Percentiles rank a stretch among this genome's conserved stretches.
Conservation (phyloP, 2,329 filamentous ascomycete genomes). For the Penicillium brevicompactum region DNA sequence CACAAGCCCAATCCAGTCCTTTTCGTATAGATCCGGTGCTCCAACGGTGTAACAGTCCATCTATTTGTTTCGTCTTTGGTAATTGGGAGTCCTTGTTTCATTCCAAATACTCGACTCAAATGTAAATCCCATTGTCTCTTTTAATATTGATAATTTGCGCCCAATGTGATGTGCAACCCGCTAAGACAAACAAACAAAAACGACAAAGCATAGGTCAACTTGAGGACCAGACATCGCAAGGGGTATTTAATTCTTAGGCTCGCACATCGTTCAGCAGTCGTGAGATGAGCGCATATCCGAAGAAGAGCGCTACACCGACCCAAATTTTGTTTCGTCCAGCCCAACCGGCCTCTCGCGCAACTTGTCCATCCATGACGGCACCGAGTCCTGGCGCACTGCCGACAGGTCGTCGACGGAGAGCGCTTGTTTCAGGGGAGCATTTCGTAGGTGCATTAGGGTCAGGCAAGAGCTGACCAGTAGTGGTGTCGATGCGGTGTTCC, state of each 20-base stretch:
- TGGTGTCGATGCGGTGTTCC: constrained; percentile 74
- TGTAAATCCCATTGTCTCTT: too few relatives aligned
- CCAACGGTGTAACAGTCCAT: constrained; percentile 19
- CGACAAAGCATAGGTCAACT: too few relatives aligned
- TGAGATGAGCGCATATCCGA: constrained; percentile 81
- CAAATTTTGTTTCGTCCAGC: constrained; percentile 76
- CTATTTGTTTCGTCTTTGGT: neutral
- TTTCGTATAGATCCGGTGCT: constrained; percentile 18
- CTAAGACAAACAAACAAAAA: constrained; percentile 13
- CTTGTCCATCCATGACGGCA: constrained; percentile 76
- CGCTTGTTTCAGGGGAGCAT: constrained; percentile 66
- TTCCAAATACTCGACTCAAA: neutral
- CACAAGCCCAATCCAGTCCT: constrained; percentile 25
- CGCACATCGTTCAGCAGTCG: constrained; percentile 65
- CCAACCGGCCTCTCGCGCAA: constrained; percentile 79
- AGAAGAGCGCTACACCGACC: constrained; percentile 68
- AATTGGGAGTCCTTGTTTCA: neutral
- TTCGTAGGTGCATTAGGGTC: constrained; percentile 53
- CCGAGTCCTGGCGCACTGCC: constrained; percentile 58
- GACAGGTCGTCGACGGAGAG: constrained; percentile 63
- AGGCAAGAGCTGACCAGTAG: constrained; percentile 69
- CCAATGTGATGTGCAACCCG: constrained; percentile 16
- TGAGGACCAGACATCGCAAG: neutral
- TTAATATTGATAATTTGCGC: constrained; percentile 5
- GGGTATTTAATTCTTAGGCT: constrained; percentile 24